These are phyloP conservation scores for Pleurotus platypus DNA, from an alignment of 768 basidiomycete species.

Conservation along the genomic window DNA sequence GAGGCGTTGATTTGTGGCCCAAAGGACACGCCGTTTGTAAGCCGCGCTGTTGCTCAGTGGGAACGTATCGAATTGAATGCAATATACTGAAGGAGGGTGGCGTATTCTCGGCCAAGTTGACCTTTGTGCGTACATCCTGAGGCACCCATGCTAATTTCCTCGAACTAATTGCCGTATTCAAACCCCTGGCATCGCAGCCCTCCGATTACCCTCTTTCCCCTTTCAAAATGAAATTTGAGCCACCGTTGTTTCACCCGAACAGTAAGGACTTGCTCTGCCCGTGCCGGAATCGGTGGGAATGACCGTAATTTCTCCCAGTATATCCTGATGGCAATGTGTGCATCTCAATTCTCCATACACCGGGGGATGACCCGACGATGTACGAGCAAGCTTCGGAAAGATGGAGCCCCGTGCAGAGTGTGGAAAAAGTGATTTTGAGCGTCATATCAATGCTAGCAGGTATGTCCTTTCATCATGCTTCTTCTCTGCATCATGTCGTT, in stretches of 20 bases:
- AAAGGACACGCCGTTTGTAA: slow-evolving; percentile 90
- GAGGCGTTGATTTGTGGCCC: slow-evolving; percentile 93
- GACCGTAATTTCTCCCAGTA: slow-evolving; percentile 44
- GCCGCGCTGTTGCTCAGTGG: slow-evolving; percentile 21
- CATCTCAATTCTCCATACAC: slow-evolving; percentile 96
- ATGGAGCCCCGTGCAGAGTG: slow-evolving; percentile 98
- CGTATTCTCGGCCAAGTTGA: slow-evolving; percentile 87
- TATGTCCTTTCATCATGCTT: slow-evolving; percentile 27
- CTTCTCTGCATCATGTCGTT: background rate
- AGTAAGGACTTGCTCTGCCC: slow-evolving; percentile 48
- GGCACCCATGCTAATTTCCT: background rate
- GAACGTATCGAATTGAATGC: background rate
- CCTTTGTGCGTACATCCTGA: slow-evolving; percentile 69
- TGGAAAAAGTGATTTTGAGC: slow-evolving; percentile 94
- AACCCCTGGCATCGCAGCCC: slow-evolving; percentile 46
- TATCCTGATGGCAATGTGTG: slow-evolving; percentile 97
- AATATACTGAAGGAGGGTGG: slow-evolving; percentile 74
- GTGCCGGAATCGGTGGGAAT: slow-evolving; percentile 11
- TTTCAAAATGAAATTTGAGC: slow-evolving; percentile 99
- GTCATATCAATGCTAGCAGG: slow-evolving; percentile 98
- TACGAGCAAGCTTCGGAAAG: slow-evolving; percentile 95
- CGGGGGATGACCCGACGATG: slow-evolving; percentile 87
- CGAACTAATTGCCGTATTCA: background rate
- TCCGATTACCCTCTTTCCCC: slow-evolving; percentile 95
- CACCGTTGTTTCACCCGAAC: slow-evolving; percentile 96